Evolutionary conservation across 352 stramenopile species (phyloP).

Genomic region (Phytophthora vignae): DNA sequence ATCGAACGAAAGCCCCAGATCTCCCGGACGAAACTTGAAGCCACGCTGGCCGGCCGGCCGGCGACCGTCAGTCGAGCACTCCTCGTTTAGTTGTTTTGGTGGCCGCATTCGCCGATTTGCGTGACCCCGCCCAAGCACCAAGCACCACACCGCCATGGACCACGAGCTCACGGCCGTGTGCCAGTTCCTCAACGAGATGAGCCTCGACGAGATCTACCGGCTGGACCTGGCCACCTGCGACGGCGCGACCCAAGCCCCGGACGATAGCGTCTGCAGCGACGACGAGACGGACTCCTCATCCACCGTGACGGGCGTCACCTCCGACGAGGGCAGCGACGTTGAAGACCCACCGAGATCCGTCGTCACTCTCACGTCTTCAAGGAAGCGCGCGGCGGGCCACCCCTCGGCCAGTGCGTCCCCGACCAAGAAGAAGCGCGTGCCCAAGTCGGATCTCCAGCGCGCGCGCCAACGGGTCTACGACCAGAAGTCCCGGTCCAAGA

Average conservation of each 20-base stretch:
- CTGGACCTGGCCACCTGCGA: background rate
- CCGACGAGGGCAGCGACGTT: constrained; percentile 29
- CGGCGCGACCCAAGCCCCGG: background rate
- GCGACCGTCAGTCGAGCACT: background rate
- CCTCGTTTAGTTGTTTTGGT: background rate
- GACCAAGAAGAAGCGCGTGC: constrained; percentile 12
- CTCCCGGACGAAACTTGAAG: background rate
- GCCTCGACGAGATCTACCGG: constrained; percentile 38
- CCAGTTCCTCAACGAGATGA: constrained; percentile 41
- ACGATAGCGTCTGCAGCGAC: constrained; percentile 15
- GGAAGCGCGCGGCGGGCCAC: constrained; percentile 1
- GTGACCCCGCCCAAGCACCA: background rate
- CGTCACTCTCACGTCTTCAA: background rate
- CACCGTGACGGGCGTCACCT: constrained; percentile 21
- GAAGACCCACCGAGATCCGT: constrained; percentile 11
- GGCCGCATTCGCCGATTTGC: constrained; percentile 29
- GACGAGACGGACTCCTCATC: constrained; percentile 2
- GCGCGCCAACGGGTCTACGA: constrained; percentile 32
- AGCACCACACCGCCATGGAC: constrained; percentile 14
- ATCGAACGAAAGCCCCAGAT: constrained; percentile 17
- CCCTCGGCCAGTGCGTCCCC: background rate
- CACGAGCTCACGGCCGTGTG: constrained; percentile 29
- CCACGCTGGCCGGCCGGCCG: background rate
- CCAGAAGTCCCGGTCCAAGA: constrained; percentile 32
- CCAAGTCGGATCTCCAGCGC: constrained; percentile 20